Conservation (phyloP, 163 green algal species). For the Chlorella variabilis region DNA sequence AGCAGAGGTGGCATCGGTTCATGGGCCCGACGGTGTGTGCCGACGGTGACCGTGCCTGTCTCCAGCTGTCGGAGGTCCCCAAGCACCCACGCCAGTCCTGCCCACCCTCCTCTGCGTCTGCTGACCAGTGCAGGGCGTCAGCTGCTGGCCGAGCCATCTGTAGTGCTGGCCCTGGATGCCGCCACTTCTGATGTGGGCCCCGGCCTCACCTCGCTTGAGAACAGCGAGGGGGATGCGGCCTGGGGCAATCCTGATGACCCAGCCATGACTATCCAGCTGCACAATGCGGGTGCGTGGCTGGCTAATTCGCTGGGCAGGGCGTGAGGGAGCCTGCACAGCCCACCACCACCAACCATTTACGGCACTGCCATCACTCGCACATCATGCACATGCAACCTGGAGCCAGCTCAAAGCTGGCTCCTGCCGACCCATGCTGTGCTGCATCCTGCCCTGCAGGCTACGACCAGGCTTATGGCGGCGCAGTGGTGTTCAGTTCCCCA, state of each 20-base stretch:
- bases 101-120: too few relatives aligned
- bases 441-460: slow-evolving; percentile 9
- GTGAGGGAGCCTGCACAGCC: too few relatives aligned
- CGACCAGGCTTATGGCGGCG: slow-evolving; percentile 9
- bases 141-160: neutral
- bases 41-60: too few relatives aligned
- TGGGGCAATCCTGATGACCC: slow-evolving; percentile 3
- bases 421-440: too few relatives aligned
- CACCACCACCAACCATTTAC: too few relatives aligned
- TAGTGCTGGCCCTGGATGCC: slow-evolving; percentile 10
- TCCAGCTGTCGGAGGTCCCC: too few relatives aligned
- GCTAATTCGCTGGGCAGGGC: too few relatives aligned
- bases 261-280: neutral
- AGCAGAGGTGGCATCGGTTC: too few relatives aligned
- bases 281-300: slow-evolving; percentile 16
- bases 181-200: neutral
- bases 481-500: slow-evolving; percentile 5
- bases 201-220: neutral
- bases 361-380: too few relatives aligned
- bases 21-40: too few relatives aligned
- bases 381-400: neutral
- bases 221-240: neutral
- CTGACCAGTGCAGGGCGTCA: neutral
- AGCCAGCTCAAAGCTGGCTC: too few relatives aligned
- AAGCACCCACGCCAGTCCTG: too few relatives aligned